Evolutionary conservation across 2,329 filamentous ascomycete species (phyloP), one percentile per base, ranked within the genome.

Genomic region (Pseudodiploospora longispora): DNA sequence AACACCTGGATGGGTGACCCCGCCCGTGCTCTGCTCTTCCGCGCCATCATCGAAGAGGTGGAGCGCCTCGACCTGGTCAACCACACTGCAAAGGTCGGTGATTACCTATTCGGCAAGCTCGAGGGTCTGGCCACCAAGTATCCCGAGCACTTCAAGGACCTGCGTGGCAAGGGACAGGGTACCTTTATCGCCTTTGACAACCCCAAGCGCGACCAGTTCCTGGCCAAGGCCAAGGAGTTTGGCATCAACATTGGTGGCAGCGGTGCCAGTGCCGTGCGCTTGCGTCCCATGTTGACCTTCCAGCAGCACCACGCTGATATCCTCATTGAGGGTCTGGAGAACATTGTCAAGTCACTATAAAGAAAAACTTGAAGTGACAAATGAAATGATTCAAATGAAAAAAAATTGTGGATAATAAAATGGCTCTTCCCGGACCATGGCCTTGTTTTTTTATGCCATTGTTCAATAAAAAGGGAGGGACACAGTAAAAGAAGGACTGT

Each of bases 1-100:
- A 95, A 95, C 75, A 95, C 88, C 40, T 95, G 89, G 89, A 94
- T 95, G 84, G 89, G 89, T 57, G 89, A 95, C 69, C 89, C 89
- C 10, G 83, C 85, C 10, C 82, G 87, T 48, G 87, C 85, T 10
- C 71, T 95, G 48, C 75, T 95, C 53, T 95, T 94, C 82, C 80
- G 85, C 51, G 84, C 81, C 58, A 95, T 95, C 68, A 78, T 91
- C 60, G 68, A 85, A 47, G 88, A 95, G 70, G 82, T 95, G 45
- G 72, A 88, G 65, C 72, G 80, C 41, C 72, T 86, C 46, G 78
- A 84, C 57, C 76, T 95, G n/a, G 87, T 95, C 41, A 72, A 79
- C 59, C 75, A 88, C 67, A 95, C 90, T 3, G 85, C 86, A 32
- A 67, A 69, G 46, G 84, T 87, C 10, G 89, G 89, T 49, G 78